phyloP scores from a whole-genome alignment of 305 asterid species.

The Nicotiana rustica region DNA sequence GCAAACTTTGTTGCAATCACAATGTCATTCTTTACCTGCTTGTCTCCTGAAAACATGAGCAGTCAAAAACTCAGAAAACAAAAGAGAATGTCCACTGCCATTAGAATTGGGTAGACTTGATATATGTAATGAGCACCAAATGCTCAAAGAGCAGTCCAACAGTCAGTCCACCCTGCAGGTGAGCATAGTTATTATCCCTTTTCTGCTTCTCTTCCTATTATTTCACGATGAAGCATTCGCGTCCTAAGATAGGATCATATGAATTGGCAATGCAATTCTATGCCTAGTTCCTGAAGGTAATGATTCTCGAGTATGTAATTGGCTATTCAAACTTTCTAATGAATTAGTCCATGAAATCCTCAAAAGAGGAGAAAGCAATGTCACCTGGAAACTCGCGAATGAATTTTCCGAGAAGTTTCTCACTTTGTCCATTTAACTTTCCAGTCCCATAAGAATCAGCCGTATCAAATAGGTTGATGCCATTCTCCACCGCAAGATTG shows the following conservation, averaged over 20 bases:
- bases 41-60: constrained; percentile 53
- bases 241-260: not conserved
- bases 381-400: constrained; percentile 64
- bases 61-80: not conserved
- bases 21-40: constrained; percentile 54
- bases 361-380: constrained; percentile 1
- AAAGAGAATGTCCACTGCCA: not conserved
- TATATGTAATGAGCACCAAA: not conserved
- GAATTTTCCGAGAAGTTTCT: constrained; percentile 90
- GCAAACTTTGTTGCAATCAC: constrained; percentile 91
- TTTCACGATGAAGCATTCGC: not conserved
- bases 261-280: not conserved
- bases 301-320: not conserved
- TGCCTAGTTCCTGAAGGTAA: not conserved
- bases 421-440: constrained; percentile 82
- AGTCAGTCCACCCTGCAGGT: not conserved
- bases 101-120: not conserved
- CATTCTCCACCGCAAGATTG: constrained; percentile 78
- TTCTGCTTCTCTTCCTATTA: not conserved
- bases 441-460: constrained; percentile 98
- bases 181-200: not conserved
- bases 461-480: constrained; percentile 82
- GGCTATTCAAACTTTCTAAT: not conserved
- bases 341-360: not conserved
- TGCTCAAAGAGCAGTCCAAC: not conserved